These are phyloP conservation scores for Giardia muris DNA, from an alignment of 208 protist species.

Conservation along the genomic window DNA sequence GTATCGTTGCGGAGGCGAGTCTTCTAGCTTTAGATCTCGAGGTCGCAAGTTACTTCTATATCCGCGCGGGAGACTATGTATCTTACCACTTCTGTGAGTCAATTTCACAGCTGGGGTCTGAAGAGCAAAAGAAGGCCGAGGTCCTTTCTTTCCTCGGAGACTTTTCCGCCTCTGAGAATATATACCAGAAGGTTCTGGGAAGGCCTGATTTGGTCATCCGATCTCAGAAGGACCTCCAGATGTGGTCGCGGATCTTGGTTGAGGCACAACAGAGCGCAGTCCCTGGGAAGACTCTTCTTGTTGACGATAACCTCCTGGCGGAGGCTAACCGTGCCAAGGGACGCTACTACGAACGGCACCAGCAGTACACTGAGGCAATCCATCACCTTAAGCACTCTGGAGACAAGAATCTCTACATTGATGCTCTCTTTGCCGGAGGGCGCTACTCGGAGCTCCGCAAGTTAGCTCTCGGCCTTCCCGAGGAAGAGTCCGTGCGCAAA, in stretches of 20 bases:
- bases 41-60: neutral
- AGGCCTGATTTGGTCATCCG: neutral
- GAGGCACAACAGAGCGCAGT: neutral
- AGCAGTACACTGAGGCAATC: neutral
- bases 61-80: conserved; percentile 14
- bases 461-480: conserved; percentile 1
- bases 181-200: neutral
- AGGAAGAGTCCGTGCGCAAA: neutral
- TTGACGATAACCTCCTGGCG: neutral
- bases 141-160: neutral
- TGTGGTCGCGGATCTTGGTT: neutral
- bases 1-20: neutral
- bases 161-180: neutral
- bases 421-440: neutral
- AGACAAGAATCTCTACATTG: neutral
- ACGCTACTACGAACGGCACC: neutral
- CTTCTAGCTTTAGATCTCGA: neutral
- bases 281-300: neutral
- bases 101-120: neutral
- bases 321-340: neutral
- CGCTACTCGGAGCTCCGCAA: neutral
- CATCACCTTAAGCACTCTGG: neutral
- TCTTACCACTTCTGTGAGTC: conserved; percentile 25
- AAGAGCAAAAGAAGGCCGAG: conserved; percentile 15
- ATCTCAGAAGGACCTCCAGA: neutral